Percentiles rank a stretch among this genome's conserved stretches.
Evolutionary conservation across 2,329 filamentous ascomycete genomes (phyloP).

Genomic region (Purpureocillium takamizusanense): DNA sequence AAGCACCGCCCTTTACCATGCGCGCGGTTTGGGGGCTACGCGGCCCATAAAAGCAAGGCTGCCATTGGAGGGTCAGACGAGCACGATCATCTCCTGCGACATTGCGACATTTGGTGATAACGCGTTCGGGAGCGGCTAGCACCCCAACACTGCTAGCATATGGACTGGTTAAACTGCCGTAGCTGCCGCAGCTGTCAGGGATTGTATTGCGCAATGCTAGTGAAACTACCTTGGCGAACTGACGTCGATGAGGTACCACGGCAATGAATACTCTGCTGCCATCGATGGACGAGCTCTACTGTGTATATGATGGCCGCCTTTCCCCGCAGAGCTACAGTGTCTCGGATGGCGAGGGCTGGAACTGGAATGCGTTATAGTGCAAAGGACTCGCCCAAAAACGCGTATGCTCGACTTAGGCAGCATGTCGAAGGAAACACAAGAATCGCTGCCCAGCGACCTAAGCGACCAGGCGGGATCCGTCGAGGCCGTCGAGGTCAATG

Average conservation of each 20-base stretch:
- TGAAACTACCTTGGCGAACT: neutral
- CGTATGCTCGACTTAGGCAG: no score
- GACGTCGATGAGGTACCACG: no score
- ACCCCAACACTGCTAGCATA: neutral
- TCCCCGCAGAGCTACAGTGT: no score
- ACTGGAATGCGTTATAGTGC: no score
- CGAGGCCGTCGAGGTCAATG: slow-evolving; percentile 29
- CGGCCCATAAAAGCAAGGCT: neutral
- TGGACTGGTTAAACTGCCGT: neutral
- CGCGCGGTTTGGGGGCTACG: neutral
- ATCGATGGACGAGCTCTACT: no score
- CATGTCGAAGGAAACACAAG: neutral
- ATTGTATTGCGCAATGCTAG: neutral
- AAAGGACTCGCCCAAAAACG: no score
- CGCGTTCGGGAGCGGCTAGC: no score
- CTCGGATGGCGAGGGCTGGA: no score
- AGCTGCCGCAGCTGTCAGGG: neutral
- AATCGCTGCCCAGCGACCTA: neutral
- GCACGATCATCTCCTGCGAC: neutral
- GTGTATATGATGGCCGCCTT: no score
- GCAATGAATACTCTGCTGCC: no score
- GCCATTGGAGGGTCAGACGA: neutral
- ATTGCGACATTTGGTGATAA: neutral
- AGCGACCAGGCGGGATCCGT: neutral
- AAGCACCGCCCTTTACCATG: no score